A percentile compares a stretch with the other conserved stretches of the same genome.
Conservation (phyloP, 768 basidiomycete genomes). For the Trametes cinnabarina region DNA sequence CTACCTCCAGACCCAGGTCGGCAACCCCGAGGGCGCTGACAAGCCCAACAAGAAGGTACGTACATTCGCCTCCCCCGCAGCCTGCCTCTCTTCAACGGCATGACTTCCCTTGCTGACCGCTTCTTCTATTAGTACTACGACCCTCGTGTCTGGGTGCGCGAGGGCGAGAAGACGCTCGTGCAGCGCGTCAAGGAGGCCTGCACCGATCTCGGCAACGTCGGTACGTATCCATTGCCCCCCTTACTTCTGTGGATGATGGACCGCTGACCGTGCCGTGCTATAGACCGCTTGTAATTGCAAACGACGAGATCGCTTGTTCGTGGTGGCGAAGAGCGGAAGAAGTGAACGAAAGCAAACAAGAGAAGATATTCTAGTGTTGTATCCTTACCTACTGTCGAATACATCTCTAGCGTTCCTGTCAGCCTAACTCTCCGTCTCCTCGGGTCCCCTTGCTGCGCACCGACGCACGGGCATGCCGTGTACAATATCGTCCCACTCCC, state of each 20-base stretch:
- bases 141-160: conserved; percentile 97
- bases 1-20: conserved; percentile 88
- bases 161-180: conserved; percentile 91
- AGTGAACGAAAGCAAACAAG: neutral
- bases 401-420: conserved; percentile 7
- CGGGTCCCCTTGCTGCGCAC: too few species aligned
- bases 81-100: neutral
- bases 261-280: neutral
- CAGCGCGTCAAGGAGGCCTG: conserved; percentile 94
- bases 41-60: conserved; percentile 99
- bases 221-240: conserved; percentile 34
- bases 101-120: neutral
- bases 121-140: conserved; percentile 67
- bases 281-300: conserved; percentile 14
- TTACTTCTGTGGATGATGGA: neutral
- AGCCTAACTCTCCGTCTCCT: neutral
- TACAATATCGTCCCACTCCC: too few species aligned
- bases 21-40: conserved; percentile 94
- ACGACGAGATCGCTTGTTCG: neutral
- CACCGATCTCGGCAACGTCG: conserved; percentile 74
- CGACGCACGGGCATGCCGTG: too few species aligned
- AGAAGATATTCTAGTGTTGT: conserved; percentile 5
- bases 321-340: neutral
- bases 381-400: conserved; percentile 2
- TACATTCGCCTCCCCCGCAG: neutral